phyloP scores from a whole-genome alignment of 208 protist genomes.

The Trypanosoma caninum region DNA sequence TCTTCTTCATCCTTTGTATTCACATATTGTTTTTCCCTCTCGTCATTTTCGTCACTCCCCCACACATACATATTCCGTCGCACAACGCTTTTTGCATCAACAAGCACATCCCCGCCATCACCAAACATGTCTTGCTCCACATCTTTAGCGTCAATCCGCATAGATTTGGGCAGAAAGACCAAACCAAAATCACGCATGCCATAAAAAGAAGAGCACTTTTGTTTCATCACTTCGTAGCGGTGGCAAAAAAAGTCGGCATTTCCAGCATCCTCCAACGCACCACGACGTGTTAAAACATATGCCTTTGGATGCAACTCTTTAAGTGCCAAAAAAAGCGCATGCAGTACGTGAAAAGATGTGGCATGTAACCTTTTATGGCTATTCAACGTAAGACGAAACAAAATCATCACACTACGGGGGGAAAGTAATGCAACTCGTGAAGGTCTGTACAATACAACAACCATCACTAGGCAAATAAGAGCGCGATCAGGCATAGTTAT shows the following conservation, averaged over 20 bases:
- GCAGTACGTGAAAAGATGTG: conserved; percentile 20
- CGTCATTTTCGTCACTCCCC: neutral
- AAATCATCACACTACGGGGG: conserved; percentile 1
- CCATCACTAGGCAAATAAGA: conserved; percentile 5
- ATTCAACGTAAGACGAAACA: conserved; percentile 21
- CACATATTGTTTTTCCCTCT: neutral
- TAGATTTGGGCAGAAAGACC: conserved; percentile 16
- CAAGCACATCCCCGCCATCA: conserved; percentile 10
- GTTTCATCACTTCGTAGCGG: conserved; percentile 17
- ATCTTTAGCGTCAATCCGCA: conserved; percentile 12
- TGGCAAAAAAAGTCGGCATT: conserved; percentile 19
- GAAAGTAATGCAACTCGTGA: conserved; percentile 18
- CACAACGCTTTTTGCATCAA: neutral
- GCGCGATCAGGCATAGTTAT: conserved; percentile 3
- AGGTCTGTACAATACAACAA: conserved; percentile 5
- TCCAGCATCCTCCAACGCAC: conserved; percentile 9
- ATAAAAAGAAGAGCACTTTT: conserved; percentile 21
- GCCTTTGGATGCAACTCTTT: conserved; percentile 10
- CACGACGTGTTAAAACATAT: conserved; percentile 11
- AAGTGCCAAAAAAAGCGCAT: conserved; percentile 15
- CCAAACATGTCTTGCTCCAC: conserved; percentile 7
- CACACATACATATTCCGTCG: conserved; percentile 5
- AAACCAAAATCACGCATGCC: conserved; percentile 14
- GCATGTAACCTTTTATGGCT: conserved; percentile 1
- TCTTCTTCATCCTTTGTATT: neutral